A percentile compares a stretch with the other conserved stretches of the same genome.
phyloP scores from a whole-genome alignment of 768 basidiomycete species.

The Coprinellus aureogranulatus region DNA sequence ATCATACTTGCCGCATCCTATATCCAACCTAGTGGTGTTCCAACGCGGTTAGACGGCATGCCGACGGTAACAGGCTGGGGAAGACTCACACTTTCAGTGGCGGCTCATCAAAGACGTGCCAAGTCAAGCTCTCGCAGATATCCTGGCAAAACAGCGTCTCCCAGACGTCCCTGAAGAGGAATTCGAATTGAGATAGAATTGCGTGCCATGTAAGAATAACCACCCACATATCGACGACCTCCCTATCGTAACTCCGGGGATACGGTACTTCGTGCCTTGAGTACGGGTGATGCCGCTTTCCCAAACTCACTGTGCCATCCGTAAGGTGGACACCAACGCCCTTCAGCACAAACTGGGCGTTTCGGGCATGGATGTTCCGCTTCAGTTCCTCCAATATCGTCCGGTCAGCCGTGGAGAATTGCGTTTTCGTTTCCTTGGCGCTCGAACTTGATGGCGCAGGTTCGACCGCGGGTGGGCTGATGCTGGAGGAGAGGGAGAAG shows the following conservation, averaged over 20 bases:
- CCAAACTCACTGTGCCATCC: slow-evolving; percentile 27
- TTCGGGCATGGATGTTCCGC: slow-evolving; percentile 49
- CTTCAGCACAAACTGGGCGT: slow-evolving; percentile 55
- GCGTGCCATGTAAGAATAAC: neutral
- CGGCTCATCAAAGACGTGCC: slow-evolving; percentile 59
- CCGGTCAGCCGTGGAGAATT: slow-evolving; percentile 62
- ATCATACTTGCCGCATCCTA: slow-evolving; percentile 64
- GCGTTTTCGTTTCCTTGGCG: slow-evolving; percentile 14
- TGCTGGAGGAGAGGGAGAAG: too few relatives aligned
- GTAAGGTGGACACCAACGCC: slow-evolving; percentile 34
- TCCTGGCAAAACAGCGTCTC: slow-evolving; percentile 56
- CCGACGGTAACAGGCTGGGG: slow-evolving; percentile 6
- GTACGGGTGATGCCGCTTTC: slow-evolving; percentile 59
- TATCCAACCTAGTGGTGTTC: slow-evolving; percentile 50
- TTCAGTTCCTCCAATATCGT: slow-evolving; percentile 58
- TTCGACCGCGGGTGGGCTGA: too few relatives aligned
- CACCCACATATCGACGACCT: slow-evolving; percentile 67
- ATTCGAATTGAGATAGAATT: neutral
- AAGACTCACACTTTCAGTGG: slow-evolving; percentile 61
- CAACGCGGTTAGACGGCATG: neutral
- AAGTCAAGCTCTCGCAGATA: slow-evolving; percentile 57
- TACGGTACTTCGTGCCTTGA: slow-evolving; percentile 56
- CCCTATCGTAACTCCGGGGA: slow-evolving; percentile 62
- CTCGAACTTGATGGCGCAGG: neutral
- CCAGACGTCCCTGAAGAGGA: slow-evolving; percentile 59